These are phyloP conservation scores for Stemphylium lycopersici DNA, from an alignment of 2,329 filamentous ascomycete species.

Conservation along the genomic window DNA sequence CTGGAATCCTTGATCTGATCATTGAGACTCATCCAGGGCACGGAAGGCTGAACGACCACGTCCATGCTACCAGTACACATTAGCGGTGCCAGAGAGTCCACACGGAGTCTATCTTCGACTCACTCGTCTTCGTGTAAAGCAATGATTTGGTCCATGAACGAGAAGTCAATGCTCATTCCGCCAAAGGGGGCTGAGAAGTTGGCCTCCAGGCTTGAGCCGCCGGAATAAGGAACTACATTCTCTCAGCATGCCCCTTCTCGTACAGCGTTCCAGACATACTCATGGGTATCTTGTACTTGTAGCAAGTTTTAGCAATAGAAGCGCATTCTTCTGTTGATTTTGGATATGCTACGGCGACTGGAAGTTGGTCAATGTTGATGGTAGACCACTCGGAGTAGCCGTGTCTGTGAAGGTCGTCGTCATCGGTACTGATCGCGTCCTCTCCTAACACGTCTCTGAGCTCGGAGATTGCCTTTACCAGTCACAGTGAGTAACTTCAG, in stretches of 20 bases:
- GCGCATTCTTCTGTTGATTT: constrained; percentile 69
- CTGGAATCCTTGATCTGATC: constrained; percentile 73
- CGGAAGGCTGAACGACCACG: constrained; percentile 85
- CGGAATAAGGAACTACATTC: constrained; percentile 73
- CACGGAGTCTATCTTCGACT: constrained; percentile 19
- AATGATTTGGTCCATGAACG: constrained; percentile 82
- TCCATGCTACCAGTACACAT: constrained; percentile 67
- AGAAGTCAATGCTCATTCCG: constrained; percentile 88
- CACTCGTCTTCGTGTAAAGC: constrained; percentile 78
- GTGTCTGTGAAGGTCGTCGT: constrained; percentile 67
- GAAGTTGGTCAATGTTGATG: constrained; percentile 67
- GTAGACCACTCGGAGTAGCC: constrained; percentile 75
- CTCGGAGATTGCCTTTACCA: constrained; percentile 60
- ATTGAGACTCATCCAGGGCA: constrained; percentile 92
- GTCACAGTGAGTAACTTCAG: constrained; percentile 8
- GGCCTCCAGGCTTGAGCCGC: constrained; percentile 84
- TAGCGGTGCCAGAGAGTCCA: constrained; percentile 13
- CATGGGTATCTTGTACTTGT: constrained; percentile 80
- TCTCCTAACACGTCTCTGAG: constrained; percentile 60
- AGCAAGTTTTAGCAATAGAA: constrained; percentile 71
- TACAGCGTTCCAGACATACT: constrained; percentile 32
- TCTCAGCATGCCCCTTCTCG: neutral
- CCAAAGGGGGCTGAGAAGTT: constrained; percentile 89
- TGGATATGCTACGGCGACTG: constrained; percentile 70
- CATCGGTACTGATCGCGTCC: constrained; percentile 67